Base-by-base conservation (phyloP, 1,284 basidiomycete species). In the Sanguinoderma infundibulare region DNA sequence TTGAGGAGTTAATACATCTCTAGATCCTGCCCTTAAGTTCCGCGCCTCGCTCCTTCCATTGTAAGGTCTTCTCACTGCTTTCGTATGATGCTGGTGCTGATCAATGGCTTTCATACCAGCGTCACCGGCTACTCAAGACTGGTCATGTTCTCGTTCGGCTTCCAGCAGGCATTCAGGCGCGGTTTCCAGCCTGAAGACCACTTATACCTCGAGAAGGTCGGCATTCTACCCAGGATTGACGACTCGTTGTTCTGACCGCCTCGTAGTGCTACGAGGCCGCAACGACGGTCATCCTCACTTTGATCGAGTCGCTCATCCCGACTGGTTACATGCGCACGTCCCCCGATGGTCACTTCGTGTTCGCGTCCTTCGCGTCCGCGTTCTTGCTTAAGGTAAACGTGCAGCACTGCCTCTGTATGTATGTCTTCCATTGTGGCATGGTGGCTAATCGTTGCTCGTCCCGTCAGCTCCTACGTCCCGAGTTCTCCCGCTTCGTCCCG, bases 291-390 rank as follows among this genome's bases (percentile, higher is more conserved):
- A 83, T 94, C 59, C 80, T 79, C 49, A 83, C 82, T 28, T 84
- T 93, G 78, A 78, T 90, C 24, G 85, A 90, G 38, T 78, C 78
- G 8, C 75, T 94, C 39, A 87, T 85, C 0, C 89, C 89, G 0
- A 87, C 83, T 42, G 91, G 89, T 7, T 92, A 91, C 72, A 87
- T 95, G 84, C 84, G 90, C 44, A 94, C 86, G 69, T 85, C 94
- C 0, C 91, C 94, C 0, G 93, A 95, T 72, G 91, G 90, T 7
- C 89, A 94, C 72, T 95, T 95, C 69, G 83, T 95, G 42, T 94
- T 94, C 70, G 84, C 90, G 1, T 86, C 92, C 1, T 96, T 95
- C 71, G 94, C 94, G 0, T 92, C 91, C 46, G 93, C 91, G 0
- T 94, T 93, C 75, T 77, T 94, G 57, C 82, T 93, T 65, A 93